Evolutionary conservation across 2,329 filamentous ascomycete species (phyloP).

Genomic region (Fusarium drepaniforme): DNA sequence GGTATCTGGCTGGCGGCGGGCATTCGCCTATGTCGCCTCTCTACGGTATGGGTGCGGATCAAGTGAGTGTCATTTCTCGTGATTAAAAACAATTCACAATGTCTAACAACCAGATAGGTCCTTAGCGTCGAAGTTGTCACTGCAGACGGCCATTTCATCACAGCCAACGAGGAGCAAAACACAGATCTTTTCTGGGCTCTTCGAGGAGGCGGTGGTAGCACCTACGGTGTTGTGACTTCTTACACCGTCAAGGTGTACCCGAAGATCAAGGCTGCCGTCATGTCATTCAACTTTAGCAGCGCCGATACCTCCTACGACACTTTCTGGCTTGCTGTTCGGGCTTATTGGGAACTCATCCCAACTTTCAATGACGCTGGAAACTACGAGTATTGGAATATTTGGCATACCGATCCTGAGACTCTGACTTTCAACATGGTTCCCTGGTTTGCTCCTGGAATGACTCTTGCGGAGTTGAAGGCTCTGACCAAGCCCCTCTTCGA

Average conservation of each 20-base stretch:
- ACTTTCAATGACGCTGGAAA: constrained; percentile 34
- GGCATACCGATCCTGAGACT: constrained; percentile 15
- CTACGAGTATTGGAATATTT: constrained; percentile 41
- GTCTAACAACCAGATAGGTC: constrained; percentile 10
- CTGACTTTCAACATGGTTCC: constrained; percentile 35
- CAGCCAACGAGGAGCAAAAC: constrained; percentile 24
- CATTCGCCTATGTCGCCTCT: constrained; percentile 35
- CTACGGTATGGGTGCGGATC: constrained; percentile 38
- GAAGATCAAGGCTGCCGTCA: constrained; percentile 36
- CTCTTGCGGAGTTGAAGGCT: constrained; percentile 27
- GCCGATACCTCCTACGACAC: constrained; percentile 19
- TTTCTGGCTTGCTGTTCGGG: constrained; percentile 36
- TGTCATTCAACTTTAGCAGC: constrained; percentile 38
- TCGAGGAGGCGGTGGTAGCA: constrained; percentile 54
- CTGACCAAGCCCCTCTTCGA: constrained; percentile 25
- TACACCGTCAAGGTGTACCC: constrained; percentile 56
- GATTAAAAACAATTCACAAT: no score
- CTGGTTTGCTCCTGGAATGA: constrained; percentile 39
- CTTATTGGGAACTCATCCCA: constrained; percentile 29
- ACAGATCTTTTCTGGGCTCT: constrained; percentile 53
- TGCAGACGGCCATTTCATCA: constrained; percentile 35
- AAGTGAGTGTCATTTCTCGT: constrained; percentile 9
- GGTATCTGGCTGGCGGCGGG: constrained; percentile 37
- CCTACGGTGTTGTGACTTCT: constrained; percentile 47
- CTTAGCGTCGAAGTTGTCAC: constrained; percentile 36